phyloP scores from a whole-genome alignment of 2,329 filamentous ascomycete species.

The Diaporthe nobilis region DNA sequence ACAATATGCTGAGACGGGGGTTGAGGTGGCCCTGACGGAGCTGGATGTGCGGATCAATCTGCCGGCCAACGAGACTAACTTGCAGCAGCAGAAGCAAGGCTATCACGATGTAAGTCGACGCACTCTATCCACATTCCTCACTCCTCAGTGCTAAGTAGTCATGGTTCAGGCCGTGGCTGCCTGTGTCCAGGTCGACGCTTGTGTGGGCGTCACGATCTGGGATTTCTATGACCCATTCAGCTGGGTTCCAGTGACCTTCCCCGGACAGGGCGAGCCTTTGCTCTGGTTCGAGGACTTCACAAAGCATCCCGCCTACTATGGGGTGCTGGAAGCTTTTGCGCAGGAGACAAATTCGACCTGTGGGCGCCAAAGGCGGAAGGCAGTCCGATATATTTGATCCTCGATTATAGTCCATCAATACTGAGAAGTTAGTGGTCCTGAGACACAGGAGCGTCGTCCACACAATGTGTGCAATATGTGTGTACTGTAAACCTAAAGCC shows the following conservation, averaged over 20 bases:
- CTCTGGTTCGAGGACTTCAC: constrained; percentile 54
- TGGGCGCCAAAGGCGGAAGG: neutral
- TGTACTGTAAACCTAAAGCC: neutral
- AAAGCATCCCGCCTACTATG: constrained; percentile 54
- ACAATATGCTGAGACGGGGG: constrained; percentile 62
- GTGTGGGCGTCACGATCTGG: constrained; percentile 61
- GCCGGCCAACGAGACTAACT: constrained; percentile 56
- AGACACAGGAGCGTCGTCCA: neutral
- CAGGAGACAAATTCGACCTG: constrained; percentile 19
- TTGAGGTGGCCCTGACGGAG: constrained; percentile 73
- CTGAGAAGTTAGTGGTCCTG: neutral
- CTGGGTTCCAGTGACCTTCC: constrained; percentile 56
- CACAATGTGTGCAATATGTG: neutral
- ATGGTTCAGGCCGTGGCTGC: constrained; percentile 44
- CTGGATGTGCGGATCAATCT: constrained; percentile 66
- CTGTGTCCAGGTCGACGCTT: constrained; percentile 51
- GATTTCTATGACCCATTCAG: constrained; percentile 55
- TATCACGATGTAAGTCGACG: constrained; percentile 52
- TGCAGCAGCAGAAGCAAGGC: constrained; percentile 61
- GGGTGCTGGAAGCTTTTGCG: constrained; percentile 53
- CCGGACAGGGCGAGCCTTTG: constrained; percentile 51
- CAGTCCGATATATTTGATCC: neutral
- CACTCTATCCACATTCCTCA: neutral
- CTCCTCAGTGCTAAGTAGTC: neutral
- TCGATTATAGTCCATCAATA: neutral